These are phyloP conservation scores for Clarireedia hainanense DNA, from an alignment of 2,329 filamentous ascomycete species.

Conservation along the genomic window DNA sequence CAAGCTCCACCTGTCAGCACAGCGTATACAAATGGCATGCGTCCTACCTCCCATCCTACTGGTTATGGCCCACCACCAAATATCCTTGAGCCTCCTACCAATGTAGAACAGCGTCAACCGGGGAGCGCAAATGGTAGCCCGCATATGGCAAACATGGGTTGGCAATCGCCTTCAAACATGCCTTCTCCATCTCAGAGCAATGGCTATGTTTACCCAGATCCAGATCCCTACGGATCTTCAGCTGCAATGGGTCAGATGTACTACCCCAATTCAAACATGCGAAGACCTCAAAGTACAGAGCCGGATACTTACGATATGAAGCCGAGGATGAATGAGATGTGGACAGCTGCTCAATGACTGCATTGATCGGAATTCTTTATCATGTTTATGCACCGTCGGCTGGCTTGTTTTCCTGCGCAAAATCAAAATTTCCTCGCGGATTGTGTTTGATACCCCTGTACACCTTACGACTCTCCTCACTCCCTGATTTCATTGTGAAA, in stretches of 20 bases:
- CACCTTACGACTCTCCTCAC: slow-evolving; percentile 12
- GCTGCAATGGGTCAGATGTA: slow-evolving; percentile 58
- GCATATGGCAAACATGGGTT: slow-evolving; percentile 66
- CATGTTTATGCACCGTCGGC: neutral
- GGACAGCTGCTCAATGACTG: slow-evolving; percentile 40
- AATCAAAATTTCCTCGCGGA: slow-evolving; percentile 10
- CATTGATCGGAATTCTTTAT: neutral
- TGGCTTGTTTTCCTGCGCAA: neutral
- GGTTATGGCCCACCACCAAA: slow-evolving; percentile 70
- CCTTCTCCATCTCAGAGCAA: slow-evolving; percentile 53
- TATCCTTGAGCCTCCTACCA: slow-evolving; percentile 67
- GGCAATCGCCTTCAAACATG: slow-evolving; percentile 75
- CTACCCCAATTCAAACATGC: slow-evolving; percentile 60
- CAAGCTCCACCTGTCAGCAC: slow-evolving; percentile 52
- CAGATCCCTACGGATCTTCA: slow-evolving; percentile 60
- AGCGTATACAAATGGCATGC: slow-evolving; percentile 45
- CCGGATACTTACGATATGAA: slow-evolving; percentile 59
- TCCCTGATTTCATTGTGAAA: slow-evolving; percentile 11
- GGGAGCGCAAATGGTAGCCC: slow-evolving; percentile 75
- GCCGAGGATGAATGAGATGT: slow-evolving; percentile 46
- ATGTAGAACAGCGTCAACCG: slow-evolving; percentile 58
- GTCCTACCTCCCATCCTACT: slow-evolving; percentile 79
- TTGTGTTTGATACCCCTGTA: slow-evolving; percentile 27
- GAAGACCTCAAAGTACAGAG: slow-evolving; percentile 69
- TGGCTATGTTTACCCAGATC: slow-evolving; percentile 74